Percentiles rank a stretch among this genome's conserved stretches.
Evolutionary conservation across 345 rosid species (phyloP).

Genomic region (Salix brachista): DNA sequence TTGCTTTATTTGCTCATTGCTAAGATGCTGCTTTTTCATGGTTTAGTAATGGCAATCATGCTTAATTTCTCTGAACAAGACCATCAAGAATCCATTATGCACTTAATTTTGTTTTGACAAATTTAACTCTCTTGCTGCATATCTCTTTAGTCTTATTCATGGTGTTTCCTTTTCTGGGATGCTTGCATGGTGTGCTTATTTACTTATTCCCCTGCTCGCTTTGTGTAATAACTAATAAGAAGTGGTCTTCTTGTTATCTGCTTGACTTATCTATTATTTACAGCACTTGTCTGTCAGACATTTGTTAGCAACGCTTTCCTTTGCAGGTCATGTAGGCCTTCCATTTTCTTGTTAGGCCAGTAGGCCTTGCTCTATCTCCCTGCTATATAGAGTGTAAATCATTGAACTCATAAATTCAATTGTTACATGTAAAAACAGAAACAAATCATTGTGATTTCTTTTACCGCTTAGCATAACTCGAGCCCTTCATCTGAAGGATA

Average conservation of each 20-base stretch:
- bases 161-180: not conserved
- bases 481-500: not conserved
- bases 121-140: not conserved
- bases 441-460: not conserved
- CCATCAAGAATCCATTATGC: not conserved
- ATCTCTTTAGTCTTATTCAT: not conserved
- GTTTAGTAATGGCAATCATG: not conserved
- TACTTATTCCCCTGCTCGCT: not conserved
- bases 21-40: not conserved
- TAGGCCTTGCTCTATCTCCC: not conserved
- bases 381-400: not conserved
- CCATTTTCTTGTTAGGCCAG: not conserved
- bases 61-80: not conserved
- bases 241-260: not conserved
- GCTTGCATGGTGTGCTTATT: not conserved
- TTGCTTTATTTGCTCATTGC: not conserved
- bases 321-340: not conserved
- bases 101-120: not conserved
- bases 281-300: not conserved
- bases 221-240: not conserved
- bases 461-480: not conserved
- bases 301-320: not conserved
- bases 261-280: not conserved
- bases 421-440: not conserved
- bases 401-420: not conserved